Evolutionary conservation across 495 filamentous ascomycete genomes (phyloP).

Genomic region (Penicillium coffeae): DNA sequence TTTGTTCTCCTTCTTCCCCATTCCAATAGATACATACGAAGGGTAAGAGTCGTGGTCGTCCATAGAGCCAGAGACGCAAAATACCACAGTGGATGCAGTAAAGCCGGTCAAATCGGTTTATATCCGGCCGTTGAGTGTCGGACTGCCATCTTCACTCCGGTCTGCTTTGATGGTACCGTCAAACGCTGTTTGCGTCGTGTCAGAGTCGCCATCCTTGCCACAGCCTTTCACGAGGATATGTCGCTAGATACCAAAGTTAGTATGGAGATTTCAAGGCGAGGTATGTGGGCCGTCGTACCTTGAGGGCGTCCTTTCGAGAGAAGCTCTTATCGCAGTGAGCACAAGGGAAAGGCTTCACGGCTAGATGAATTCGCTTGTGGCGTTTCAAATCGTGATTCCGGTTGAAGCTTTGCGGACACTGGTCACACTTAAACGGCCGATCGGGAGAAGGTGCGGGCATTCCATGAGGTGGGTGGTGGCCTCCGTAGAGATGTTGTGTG

Average conservation of each 20-base stretch:
- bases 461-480: conserved; percentile 40
- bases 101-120: conserved; percentile 2
- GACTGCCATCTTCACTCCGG: conserved; percentile 25
- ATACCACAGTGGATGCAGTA: background rate
- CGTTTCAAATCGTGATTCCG: conserved; percentile 95
- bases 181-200: conserved; percentile 10
- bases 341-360: conserved; percentile 94
- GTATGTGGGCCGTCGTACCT: conserved; percentile 55
- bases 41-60: background rate
- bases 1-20: conserved; percentile 4
- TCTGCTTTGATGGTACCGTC: conserved; percentile 18
- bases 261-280: too few relatives aligned
- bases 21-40: conserved; percentile 11
- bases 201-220: conserved; percentile 49
- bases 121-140: conserved; percentile 17
- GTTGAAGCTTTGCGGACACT: conserved; percentile 91
- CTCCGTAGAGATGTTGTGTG: conserved; percentile 54
- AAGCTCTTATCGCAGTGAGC: conserved; percentile 93
- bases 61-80: conserved; percentile 4
- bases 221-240: conserved; percentile 95
- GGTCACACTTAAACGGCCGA: conserved; percentile 90
- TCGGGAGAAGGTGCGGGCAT: conserved; percentile 57
- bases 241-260: too few relatives aligned
- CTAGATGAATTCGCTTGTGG: conserved; percentile 91
- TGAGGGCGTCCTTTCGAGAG: conserved; percentile 92